phyloP scores from a whole-genome alignment of 75 land plant genomes.

The Ceratopteris richardii region DNA sequence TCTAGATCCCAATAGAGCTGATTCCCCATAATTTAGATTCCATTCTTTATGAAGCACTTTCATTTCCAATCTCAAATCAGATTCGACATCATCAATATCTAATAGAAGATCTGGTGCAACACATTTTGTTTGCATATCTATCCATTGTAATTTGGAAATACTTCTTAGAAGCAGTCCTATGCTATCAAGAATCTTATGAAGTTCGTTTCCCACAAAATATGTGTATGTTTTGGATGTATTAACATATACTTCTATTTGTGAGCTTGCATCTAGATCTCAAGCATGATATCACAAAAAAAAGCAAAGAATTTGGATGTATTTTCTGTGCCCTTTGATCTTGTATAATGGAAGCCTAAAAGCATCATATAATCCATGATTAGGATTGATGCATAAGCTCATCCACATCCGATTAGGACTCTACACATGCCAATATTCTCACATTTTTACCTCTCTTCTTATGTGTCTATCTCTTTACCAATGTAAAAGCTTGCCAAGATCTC shows the following conservation, averaged over 20 bases:
- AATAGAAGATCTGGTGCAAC: conserved; percentile 2
- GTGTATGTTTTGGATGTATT: conserved; percentile 17
- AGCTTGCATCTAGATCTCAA: conserved; percentile 60
- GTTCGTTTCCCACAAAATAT: conserved; percentile 33
- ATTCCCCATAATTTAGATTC: conserved; percentile 48
- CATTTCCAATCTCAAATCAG: conserved; percentile 40
- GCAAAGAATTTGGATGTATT: conserved; percentile 80
- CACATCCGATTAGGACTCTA: conserved; percentile 96
- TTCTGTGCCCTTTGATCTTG: conserved; percentile 78
- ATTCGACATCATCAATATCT: conserved; percentile 40
- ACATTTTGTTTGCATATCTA: conserved; percentile 2
- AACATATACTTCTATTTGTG: conserved; percentile 34
- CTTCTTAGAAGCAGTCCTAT: conserved; percentile 60
- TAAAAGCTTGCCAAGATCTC: conserved; percentile 89
- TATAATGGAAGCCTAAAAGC: conserved; percentile 64
- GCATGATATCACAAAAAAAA: conserved; percentile 79
- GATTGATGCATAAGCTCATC: conserved; percentile 77
- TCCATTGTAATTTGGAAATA: conserved; percentile 36
- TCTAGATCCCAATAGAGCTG: conserved; percentile 42
- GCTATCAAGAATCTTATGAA: conserved; percentile 65
- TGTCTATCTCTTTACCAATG: conserved; percentile 52
- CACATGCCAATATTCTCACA: conserved; percentile 81
- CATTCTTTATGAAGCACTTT: conserved; percentile 49
- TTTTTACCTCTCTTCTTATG: conserved; percentile 16
- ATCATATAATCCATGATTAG: conserved; percentile 63